Base-by-base conservation (phyloP, 148 eudicot species). In the Nepenthes gracilis region DNA sequence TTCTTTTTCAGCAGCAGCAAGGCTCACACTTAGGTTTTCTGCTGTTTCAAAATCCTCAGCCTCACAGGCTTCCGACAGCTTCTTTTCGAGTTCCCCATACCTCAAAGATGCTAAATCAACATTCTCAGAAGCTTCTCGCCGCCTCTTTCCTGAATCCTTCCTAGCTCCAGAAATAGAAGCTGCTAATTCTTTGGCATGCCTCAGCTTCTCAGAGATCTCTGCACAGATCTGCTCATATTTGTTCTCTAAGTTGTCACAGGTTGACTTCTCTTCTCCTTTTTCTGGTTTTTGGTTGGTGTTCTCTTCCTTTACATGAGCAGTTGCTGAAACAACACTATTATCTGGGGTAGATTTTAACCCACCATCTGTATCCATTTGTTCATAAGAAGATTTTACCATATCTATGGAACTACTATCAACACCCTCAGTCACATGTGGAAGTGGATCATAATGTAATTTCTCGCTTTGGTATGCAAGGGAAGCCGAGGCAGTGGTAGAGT, bases 11-110 rank as follows among this genome's bases (percentile, higher is more conserved):
- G 87, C 85, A 61, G 80, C 66, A 23, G 80, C 81, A 55, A 87
- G 84, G 55, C 75, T 81, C 64, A 81, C 90, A 63, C 95, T 84
- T 47, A 87, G 77, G 53, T 65, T 68, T 35, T 87, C 95, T 2
- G 95, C 95, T 54, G 57, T 76, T 82, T 87, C 95, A 40, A 87
- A 87, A 72, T 87, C 95, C 68, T 87, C 95, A 34, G 83, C 82
- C 76, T 87, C 95, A 62, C 89, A 84, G 6, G 95, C 95, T 67
- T 78, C 90, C 68, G 84, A 90, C 49, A 87, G 75, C 68, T 77
- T 70, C 78, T 78, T 78, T 75, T 87, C 95, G 62, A 87, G 70
- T 58, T 84, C 80, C 62, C 64, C 72, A 57, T 75, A 75, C 74
- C 72, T 77, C 45, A 60, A 48, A 54, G 85, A 79, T 43, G 83